These are phyloP conservation scores for Casuarina glauca DNA, from an alignment of 306 rosid species.

Conservation along the genomic window DNA sequence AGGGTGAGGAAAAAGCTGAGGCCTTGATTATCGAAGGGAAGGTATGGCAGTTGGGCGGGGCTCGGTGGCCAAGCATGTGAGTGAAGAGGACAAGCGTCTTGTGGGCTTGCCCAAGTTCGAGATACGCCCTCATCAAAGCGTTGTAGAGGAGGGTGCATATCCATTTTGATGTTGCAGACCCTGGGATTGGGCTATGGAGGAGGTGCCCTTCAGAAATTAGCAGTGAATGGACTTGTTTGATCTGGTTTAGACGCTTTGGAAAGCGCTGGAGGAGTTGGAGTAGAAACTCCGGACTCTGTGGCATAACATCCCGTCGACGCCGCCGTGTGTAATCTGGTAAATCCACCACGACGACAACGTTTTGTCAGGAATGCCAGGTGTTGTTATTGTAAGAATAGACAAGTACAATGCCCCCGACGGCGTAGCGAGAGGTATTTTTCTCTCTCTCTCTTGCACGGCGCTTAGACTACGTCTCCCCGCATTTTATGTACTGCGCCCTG, in stretches of 20 bases:
- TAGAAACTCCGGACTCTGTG: slow-evolving; percentile 38
- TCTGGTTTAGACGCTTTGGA: slow-evolving; percentile 33
- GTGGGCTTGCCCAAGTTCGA: slow-evolving; percentile 34
- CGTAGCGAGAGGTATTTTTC: neutral
- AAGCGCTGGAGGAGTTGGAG: slow-evolving; percentile 64
- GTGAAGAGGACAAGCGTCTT: slow-evolving; percentile 53
- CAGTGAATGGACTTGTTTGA: slow-evolving; percentile 65
- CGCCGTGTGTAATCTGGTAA: no score
- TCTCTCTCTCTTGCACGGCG: no score
- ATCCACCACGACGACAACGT: no score
- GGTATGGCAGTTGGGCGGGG: slow-evolving; percentile 63
- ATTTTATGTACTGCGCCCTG: no score
- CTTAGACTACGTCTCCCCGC: no score
- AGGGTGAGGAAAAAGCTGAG: slow-evolving; percentile 22
- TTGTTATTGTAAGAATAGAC: no score
- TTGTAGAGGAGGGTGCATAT: slow-evolving; percentile 63
- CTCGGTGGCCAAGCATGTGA: slow-evolving; percentile 62
- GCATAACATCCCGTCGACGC: slow-evolving; percentile 22
- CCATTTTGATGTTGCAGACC: slow-evolving; percentile 43
- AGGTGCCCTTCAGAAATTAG: slow-evolving; percentile 50
- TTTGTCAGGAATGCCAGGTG: neutral
- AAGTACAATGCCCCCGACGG: neutral
- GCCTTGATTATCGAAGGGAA: slow-evolving; percentile 68
- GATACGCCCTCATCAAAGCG: slow-evolving; percentile 58
- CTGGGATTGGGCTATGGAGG: slow-evolving; percentile 25